phyloP scores from a whole-genome alignment of 192 early-diverging fungal species.

The Podila verticillata region DNA sequence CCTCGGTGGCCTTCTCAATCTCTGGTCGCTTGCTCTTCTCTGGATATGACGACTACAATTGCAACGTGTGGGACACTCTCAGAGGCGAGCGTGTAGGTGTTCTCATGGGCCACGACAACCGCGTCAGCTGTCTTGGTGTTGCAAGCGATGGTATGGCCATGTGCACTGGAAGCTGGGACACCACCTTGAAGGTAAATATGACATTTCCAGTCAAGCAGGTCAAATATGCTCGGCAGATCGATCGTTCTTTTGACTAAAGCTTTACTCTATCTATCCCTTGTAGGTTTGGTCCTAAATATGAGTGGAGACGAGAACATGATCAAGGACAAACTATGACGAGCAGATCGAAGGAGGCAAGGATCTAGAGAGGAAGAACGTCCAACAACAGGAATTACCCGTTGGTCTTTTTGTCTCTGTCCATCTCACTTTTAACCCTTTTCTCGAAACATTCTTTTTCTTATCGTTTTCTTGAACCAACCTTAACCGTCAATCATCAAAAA shows the following conservation, averaged over 20 bases:
- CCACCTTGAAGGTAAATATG: constrained; percentile 88
- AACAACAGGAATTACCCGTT: no score
- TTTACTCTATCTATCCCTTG: background rate
- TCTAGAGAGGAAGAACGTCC: no score
- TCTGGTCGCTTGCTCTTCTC: constrained; percentile 97
- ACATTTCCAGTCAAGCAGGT: background rate
- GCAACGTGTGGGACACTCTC: constrained; percentile 99
- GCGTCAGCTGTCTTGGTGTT: constrained; percentile 96
- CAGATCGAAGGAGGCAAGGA: no score
- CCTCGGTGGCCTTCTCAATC: constrained; percentile 96
- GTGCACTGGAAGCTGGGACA: constrained; percentile 99
- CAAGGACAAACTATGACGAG: background rate
- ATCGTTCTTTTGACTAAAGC: background rate
- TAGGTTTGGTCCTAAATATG: constrained; percentile 25
- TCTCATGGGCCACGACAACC: constrained; percentile 94
- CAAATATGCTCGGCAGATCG: background rate
- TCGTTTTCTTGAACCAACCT: no score
- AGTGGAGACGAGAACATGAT: background rate
- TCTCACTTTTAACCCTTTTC: no score
- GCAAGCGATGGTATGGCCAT: constrained; percentile 98
- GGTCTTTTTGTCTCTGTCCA: no score
- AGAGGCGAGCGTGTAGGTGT: constrained; percentile 95
- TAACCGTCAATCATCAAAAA: no score
- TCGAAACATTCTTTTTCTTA: no score
- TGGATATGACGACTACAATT: constrained; percentile 99